phyloP scores from a whole-genome alignment of 2,329 filamentous ascomycete genomes.

The Mariannaea sp. region DNA sequence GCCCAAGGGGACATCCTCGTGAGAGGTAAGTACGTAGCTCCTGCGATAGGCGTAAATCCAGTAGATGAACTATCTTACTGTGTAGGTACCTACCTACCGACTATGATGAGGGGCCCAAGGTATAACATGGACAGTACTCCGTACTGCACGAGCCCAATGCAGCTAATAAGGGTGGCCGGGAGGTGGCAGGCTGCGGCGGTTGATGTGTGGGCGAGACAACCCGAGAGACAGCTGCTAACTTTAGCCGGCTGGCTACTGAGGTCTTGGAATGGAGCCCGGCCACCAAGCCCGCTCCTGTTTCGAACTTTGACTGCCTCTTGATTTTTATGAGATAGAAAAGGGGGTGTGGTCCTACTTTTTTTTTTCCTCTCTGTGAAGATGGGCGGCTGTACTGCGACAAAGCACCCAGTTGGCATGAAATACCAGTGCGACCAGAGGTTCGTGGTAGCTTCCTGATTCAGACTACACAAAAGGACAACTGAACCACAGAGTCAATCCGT shows the following conservation, averaged over 20 bases:
- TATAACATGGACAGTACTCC: not conserved
- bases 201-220: not conserved
- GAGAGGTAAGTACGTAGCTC: no score
- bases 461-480: not conserved
- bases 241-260: constrained; percentile 1
- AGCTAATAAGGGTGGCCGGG: constrained; percentile 4
- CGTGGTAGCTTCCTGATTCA: no score
- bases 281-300: constrained; percentile 3
- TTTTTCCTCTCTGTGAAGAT: no score
- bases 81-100: no score
- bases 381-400: no score
- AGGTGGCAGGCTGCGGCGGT: constrained; percentile 1
- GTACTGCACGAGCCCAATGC: no score
- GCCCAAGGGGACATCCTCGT: not conserved
- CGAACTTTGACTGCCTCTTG: constrained; percentile 4
- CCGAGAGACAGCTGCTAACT: constrained; percentile 3
- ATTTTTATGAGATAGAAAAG: not conserved
- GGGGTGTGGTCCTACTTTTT: constrained; percentile 5
- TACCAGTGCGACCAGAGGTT: no score
- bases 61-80: no score
- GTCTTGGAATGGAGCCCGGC: constrained; percentile 11
- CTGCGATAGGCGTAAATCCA: no score
- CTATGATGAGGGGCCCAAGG: no score
- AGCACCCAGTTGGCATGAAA: no score
- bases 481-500: not conserved